Conservation (phyloP, 495 filamentous ascomycete species). For the Mytilinidion resinicola region DNA sequence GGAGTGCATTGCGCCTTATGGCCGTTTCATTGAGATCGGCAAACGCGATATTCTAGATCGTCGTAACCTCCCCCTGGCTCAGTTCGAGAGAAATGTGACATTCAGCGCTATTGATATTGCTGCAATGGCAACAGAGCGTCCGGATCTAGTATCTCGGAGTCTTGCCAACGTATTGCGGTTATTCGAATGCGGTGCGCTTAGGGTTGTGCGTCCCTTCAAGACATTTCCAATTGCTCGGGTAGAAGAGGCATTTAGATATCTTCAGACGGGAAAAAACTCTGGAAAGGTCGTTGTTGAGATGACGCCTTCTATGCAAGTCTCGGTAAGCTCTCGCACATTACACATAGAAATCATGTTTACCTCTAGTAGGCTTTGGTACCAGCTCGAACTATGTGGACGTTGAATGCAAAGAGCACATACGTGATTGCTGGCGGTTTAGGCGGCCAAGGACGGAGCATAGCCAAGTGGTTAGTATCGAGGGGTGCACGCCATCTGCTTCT, state of each 20-base stretch:
- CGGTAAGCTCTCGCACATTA: too few species aligned
- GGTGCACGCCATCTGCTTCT: conserved; percentile 34
- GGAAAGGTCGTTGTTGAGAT: background rate
- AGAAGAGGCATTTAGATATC: background rate
- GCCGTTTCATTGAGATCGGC: conserved; percentile 17
- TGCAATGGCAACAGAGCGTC: background rate
- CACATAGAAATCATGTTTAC: too few species aligned
- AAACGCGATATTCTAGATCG: conserved; percentile 7
- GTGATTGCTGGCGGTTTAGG: conserved; percentile 36
- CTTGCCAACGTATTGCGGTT: background rate
- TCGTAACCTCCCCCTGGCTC: background rate
- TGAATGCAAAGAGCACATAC: conserved; percentile 19
- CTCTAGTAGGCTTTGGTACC: too few species aligned
- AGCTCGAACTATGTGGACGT: too few species aligned
- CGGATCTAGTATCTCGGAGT: background rate
- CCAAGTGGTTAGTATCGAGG: conserved; percentile 28
- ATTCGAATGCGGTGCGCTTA: background rate
- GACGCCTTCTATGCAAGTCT: too few species aligned
- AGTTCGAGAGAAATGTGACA: background rate
- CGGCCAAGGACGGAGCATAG: conserved; percentile 29
- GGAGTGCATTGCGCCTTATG: background rate
- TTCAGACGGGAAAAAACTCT: background rate
- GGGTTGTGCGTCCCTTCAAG: background rate
- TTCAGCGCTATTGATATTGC: background rate
- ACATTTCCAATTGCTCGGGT: background rate